A percentile compares a stretch with the other conserved stretches of the same genome.
Conservation (phyloP, 371 early-diverging fungal species). For the Massospora cicadina region DNA sequence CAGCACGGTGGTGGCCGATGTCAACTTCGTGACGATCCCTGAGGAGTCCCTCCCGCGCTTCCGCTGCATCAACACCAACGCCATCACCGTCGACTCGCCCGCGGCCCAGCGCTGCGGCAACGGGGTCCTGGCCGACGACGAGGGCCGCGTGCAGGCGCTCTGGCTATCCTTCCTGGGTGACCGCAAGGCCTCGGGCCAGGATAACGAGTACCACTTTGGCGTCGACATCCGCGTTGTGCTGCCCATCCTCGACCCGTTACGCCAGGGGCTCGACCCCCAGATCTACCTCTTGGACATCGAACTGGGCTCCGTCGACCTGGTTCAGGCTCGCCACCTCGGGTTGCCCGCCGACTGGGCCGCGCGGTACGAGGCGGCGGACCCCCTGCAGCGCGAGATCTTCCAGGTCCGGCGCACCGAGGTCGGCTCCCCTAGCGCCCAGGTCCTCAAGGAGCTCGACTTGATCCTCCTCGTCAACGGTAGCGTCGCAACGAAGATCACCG, state of each 20-base stretch:
- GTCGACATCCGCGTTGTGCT: constrained; percentile 35
- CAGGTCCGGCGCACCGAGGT: constrained; percentile 50
- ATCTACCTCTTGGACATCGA: constrained; percentile 22
- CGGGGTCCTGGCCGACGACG: constrained; percentile 59
- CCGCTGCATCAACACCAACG: constrained; percentile 58
- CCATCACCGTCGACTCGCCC: constrained; percentile 73
- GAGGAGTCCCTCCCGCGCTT: constrained; percentile 67
- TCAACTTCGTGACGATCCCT: constrained; percentile 60
- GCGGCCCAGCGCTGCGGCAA: constrained; percentile 63
- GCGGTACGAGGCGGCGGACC: constrained; percentile 49
- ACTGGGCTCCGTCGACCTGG: constrained; percentile 50
- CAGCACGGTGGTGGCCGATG: constrained; percentile 55
- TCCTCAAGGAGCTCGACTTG: constrained; percentile 54
- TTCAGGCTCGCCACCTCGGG: constrained; percentile 63
- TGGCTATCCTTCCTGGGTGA: constrained; percentile 77
- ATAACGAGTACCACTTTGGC: constrained; percentile 63
- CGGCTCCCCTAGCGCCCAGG: constrained; percentile 36
- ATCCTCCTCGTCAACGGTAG: constrained; percentile 51
- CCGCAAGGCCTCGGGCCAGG: constrained; percentile 38
- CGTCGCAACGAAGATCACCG: constrained; percentile 42
- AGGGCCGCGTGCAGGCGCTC: constrained; percentile 56
- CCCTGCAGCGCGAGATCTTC: constrained; percentile 47
- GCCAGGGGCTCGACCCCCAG: constrained; percentile 16
- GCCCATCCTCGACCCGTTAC: constrained; percentile 30
- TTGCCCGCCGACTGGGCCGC: constrained; percentile 50